These are phyloP conservation scores for Hypoxylon lienhwacheense DNA, from an alignment of 495 filamentous ascomycete species.

Conservation along the genomic window DNA sequence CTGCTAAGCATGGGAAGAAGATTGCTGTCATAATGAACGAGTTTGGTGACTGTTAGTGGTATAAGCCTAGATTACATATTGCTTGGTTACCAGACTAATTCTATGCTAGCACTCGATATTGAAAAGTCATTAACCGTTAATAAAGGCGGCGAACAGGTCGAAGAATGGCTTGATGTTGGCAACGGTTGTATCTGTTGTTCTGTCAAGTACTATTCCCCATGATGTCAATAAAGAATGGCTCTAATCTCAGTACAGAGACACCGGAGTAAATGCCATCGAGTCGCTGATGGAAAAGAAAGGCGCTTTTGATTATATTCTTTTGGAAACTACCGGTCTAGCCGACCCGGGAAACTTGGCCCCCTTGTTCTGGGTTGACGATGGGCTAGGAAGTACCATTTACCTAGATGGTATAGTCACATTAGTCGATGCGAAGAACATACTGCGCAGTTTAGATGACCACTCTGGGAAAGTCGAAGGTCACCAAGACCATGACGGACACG, in stretches of 20 bases:
- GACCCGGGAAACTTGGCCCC: conserved; percentile 96
- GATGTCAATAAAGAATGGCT: conserved; percentile 2
- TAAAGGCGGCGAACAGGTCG: conserved; percentile 78
- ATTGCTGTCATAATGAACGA: conserved; percentile 98
- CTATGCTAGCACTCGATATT: conserved; percentile 74
- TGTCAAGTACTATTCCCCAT: conserved; percentile 67
- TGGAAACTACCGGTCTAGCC: conserved; percentile 93
- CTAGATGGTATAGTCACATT: conserved; percentile 96
- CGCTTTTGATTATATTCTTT: conserved; percentile 94
- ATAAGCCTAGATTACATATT: background rate
- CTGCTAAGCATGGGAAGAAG: conserved; percentile 91
- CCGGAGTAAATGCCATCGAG: conserved; percentile 91
- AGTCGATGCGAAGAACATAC: conserved; percentile 91
- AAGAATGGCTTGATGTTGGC: conserved; percentile 93
- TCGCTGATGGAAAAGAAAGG: conserved; percentile 93
- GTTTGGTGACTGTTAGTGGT: conserved; percentile 84
- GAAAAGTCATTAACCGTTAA: conserved; percentile 91
- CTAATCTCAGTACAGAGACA: conserved; percentile 60
- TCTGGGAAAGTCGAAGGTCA: conserved; percentile 60
- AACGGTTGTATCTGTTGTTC: conserved; percentile 99
- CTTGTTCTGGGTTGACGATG: conserved; percentile 96
- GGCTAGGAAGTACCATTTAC: conserved; percentile 89
- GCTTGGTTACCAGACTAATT: conserved; percentile 25
- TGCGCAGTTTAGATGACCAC: conserved; percentile 76
- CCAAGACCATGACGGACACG: conserved; percentile 54